Conservation (phyloP, 257 asterid genomes). For the Lycium barbarum region DNA sequence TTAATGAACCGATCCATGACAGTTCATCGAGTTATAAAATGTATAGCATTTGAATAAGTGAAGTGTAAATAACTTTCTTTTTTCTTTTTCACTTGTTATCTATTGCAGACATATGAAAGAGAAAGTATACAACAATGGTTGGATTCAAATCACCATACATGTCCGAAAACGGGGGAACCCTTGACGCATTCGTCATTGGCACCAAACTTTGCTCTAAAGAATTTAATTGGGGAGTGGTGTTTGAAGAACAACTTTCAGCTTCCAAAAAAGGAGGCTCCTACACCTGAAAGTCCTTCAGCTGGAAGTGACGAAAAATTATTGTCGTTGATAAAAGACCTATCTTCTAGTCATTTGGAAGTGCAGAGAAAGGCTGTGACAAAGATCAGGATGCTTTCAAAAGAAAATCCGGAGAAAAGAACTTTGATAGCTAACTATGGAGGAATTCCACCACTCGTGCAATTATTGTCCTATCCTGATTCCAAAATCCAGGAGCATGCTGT, state of each 20-base stretch:
- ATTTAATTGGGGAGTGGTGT: constrained; percentile 79
- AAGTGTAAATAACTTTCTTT: neutral
- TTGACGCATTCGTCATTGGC: constrained; percentile 60
- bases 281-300: constrained; percentile 28
- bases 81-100: neutral
- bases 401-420: constrained; percentile 64
- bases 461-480: constrained; percentile 78
- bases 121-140: constrained; percentile 83
- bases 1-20: neutral
- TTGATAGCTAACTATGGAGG: constrained; percentile 71
- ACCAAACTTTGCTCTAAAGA: constrained; percentile 80
- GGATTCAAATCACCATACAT: constrained; percentile 64
- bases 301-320: constrained; percentile 41
- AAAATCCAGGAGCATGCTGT: constrained; percentile 85
- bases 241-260: constrained; percentile 61
- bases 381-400: constrained; percentile 79
- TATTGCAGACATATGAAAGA: constrained; percentile 79
- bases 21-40: neutral
- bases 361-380: constrained; percentile 70
- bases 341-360: constrained; percentile 62
- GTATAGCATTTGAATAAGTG: neutral
- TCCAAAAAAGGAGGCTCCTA: constrained; percentile 42
- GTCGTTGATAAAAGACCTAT: constrained; percentile 52
- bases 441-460: constrained; percentile 64
- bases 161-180: constrained; percentile 81